phyloP scores from a whole-genome alignment of 2,329 filamentous ascomycete genomes.

The Hypoxylon sp. region DNA sequence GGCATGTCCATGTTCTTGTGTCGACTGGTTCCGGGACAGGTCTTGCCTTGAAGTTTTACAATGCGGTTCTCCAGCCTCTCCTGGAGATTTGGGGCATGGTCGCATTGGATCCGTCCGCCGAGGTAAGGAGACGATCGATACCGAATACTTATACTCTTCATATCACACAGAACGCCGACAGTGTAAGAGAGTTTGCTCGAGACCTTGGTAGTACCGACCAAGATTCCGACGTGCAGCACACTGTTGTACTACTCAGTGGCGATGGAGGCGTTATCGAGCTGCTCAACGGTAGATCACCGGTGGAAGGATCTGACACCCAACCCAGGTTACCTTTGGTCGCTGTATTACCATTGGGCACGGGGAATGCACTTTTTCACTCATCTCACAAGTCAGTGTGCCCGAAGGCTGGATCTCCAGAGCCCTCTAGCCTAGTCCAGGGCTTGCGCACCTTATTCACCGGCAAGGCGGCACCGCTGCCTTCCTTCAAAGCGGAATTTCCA shows the following conservation, averaged over 20 bases:
- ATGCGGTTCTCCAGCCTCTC: slow-evolving; percentile 68
- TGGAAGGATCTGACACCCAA: slow-evolving; percentile 21
- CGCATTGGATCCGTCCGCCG: slow-evolving; percentile 32
- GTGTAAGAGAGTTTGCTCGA: slow-evolving; percentile 74
- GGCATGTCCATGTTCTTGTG: slow-evolving; percentile 73
- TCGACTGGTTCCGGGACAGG: slow-evolving; percentile 77
- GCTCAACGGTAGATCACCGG: slow-evolving; percentile 71
- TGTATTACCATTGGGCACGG: slow-evolving; percentile 74
- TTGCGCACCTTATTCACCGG: slow-evolving; percentile 74
- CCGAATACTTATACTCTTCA: slow-evolving; percentile 66
- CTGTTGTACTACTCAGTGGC: slow-evolving; percentile 84
- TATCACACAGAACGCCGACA: slow-evolving; percentile 73
- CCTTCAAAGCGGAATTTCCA: slow-evolving; percentile 74
- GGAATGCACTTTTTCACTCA: slow-evolving; percentile 75
- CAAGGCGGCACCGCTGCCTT: slow-evolving; percentile 67
- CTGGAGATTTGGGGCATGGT: slow-evolving; percentile 63
- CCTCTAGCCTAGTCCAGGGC: slow-evolving; percentile 63
- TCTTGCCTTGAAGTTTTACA: slow-evolving; percentile 69
- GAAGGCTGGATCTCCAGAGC: slow-evolving; percentile 47
- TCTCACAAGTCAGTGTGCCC: slow-evolving; percentile 71
- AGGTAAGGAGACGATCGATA: slow-evolving; percentile 28
- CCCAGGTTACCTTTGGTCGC: slow-evolving; percentile 62
- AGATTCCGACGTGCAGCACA: slow-evolving; percentile 59
- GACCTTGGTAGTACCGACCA: slow-evolving; percentile 55
- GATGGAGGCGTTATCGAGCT: slow-evolving; percentile 90